Base-by-base conservation (phyloP, 2,329 filamentous ascomycete genomes). In the Cytospora paraplurivora region DNA sequence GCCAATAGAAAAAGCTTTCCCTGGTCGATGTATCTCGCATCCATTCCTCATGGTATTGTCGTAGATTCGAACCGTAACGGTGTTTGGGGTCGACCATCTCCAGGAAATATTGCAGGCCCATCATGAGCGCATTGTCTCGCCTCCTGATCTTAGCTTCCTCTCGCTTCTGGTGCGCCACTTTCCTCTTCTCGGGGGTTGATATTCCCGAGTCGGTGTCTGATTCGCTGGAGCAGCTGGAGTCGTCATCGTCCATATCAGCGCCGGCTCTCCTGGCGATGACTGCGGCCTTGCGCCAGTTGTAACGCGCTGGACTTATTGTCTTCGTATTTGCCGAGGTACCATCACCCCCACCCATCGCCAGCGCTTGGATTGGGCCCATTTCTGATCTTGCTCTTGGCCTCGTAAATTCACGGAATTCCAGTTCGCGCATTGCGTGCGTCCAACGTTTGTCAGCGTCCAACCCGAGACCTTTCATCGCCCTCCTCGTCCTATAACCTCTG, bases 1-100 rank as follows among this genome's bases (percentile, higher is more conserved):
- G 81, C 93, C 93, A 97, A 76, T 93, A 94, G 74, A 97, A 97
- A 81, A 93, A 97, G 72, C 95, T 96, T 73, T 97, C 89, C 5
- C 87, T 85, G 0, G 92, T 94, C 34, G 90, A 81, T 1, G 86
- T 80, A 65, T 84, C 85, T 33, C 12, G 7, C 74, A 92, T 92
- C 93, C 93, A 97, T 68, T 90, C 86, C 64, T 87, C 85, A 71
- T 97, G 93, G 70, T 97, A 97, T 37, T 85, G 84, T 37, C 90
- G 82, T 57, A 97, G 76, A 69, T 95, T 96, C 60, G 88, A 89
- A 4, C 93, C 93, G 71, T 97, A 96, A 4, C 93, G 86, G 73
- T 97, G 93, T 74, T 96, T 93, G 54, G 88, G 78, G 73, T 95
- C 91, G 8, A 94, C 88, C 89, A 96, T 93, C 71, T 97, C 85